Evolutionary conservation across 345 rosid genomes (phyloP).

Genomic region (Lumnitzera littorea): DNA sequence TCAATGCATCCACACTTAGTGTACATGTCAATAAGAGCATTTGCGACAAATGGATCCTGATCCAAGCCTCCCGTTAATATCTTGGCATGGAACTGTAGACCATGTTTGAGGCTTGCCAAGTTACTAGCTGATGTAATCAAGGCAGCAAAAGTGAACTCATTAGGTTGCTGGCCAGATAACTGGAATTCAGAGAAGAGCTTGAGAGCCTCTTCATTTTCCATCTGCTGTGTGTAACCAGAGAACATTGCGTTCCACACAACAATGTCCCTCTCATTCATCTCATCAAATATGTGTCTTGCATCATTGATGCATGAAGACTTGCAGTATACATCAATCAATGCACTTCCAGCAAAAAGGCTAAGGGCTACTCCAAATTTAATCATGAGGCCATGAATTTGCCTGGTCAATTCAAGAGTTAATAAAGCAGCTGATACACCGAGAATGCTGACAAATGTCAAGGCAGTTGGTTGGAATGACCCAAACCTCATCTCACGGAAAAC

Average conservation of each 20-base stretch:
- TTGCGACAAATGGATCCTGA: conserved; percentile 44
- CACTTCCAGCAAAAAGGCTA: conserved; percentile 47
- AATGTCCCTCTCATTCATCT: conserved; percentile 56
- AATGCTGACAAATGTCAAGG: conserved; percentile 71
- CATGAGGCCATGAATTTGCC: conserved; percentile 62
- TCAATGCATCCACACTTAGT: conserved; percentile 67
- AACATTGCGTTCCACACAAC: conserved; percentile 80
- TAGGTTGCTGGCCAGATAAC: conserved; percentile 40
- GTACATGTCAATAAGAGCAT: conserved; percentile 68
- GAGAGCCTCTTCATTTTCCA: conserved; percentile 58
- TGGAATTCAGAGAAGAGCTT: conserved; percentile 41
- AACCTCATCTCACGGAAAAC: conserved; percentile 55
- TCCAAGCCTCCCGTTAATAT: conserved; percentile 36
- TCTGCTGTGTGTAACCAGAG: conserved; percentile 53
- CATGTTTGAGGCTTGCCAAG: conserved; percentile 53
- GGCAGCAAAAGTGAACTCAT: conserved; percentile 56
- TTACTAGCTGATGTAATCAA: conserved; percentile 57
- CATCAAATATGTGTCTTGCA: conserved; percentile 57
- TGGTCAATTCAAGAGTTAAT: conserved; percentile 37
- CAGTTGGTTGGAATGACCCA: conserved; percentile 36
- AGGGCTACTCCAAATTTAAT: conserved; percentile 42
- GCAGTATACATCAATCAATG: conserved; percentile 61
- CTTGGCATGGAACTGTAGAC: conserved; percentile 58
- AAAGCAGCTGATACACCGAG: conserved; percentile 54
- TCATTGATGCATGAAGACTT: conserved; percentile 43